Conservation (phyloP, 148 eudicot species). For the Rhododendron williamsianum region DNA sequence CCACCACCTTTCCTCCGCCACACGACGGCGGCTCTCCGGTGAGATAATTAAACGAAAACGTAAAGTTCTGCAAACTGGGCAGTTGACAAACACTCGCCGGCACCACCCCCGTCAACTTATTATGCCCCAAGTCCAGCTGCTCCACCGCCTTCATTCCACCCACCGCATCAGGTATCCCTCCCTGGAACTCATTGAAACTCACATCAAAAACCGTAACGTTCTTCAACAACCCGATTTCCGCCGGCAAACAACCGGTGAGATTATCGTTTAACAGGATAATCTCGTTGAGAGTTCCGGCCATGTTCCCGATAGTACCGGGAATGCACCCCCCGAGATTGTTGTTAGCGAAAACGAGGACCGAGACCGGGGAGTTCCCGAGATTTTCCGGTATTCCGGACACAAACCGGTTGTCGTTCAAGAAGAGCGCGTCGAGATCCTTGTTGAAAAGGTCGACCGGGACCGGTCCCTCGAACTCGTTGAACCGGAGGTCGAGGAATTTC, state of each 20-base stretch:
- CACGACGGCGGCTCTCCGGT: slow-evolving; percentile 61
- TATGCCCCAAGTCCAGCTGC: slow-evolving; percentile 72
- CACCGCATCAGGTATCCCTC: slow-evolving; percentile 39
- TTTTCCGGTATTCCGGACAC: slow-evolving; percentile 60
- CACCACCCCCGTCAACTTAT: slow-evolving; percentile 55
- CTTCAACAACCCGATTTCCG: slow-evolving; percentile 45
- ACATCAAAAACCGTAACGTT: slow-evolving; percentile 78
- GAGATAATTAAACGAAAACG: slow-evolving; percentile 66
- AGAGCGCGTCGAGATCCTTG: slow-evolving; percentile 66
- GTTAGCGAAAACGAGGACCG: slow-evolving; percentile 80
- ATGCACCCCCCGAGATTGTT: slow-evolving; percentile 81
- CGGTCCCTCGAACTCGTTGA: slow-evolving; percentile 80
- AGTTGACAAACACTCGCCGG: slow-evolving; percentile 52
- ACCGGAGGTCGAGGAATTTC: slow-evolving; percentile 74
- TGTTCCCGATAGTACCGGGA: slow-evolving; percentile 75
- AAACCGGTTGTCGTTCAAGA: slow-evolving; percentile 78
- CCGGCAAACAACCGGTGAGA: slow-evolving; percentile 72
- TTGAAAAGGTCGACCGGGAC: slow-evolving; percentile 58
- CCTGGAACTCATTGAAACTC: slow-evolving; percentile 61
- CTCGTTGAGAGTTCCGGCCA: slow-evolving; percentile 68
- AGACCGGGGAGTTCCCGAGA: slow-evolving; percentile 85
- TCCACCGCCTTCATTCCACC: slow-evolving; percentile 54
- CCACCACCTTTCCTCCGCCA: slow-evolving; percentile 25
- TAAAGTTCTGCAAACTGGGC: slow-evolving; percentile 61
- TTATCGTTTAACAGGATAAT: slow-evolving; percentile 66